Percentiles rank a stretch among this genome's conserved stretches.
Evolutionary conservation across 192 early-diverging fungal species (phyloP).

Genomic region (Entomortierella parvispora): DNA sequence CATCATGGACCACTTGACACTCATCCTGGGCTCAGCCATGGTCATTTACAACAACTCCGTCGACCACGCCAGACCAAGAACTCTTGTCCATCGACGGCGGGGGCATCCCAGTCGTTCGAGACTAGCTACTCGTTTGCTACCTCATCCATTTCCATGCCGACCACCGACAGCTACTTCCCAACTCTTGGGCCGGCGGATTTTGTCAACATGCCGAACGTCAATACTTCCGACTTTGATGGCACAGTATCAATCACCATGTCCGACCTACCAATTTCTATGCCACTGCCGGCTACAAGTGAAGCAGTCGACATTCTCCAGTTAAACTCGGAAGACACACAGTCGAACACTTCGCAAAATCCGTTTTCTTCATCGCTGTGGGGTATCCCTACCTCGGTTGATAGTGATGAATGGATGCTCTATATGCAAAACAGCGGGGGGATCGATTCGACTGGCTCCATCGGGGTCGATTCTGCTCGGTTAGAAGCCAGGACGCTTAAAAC

Average conservation of each 20-base stretch:
- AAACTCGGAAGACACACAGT: slow-evolving; percentile 2
- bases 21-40: slow-evolving; percentile 39
- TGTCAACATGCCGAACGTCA: neutral
- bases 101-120: too few species aligned
- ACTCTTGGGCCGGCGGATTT: neutral
- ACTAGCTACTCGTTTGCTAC: too few species aligned
- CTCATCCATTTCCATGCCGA: neutral
- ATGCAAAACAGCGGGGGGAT: slow-evolving; percentile 35
- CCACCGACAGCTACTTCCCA: slow-evolving; percentile 16
- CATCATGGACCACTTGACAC: slow-evolving; percentile 20
- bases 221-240: neutral
- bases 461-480: neutral
- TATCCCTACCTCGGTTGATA: slow-evolving; percentile 43
- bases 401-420: slow-evolving; percentile 44
- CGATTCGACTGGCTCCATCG: neutral
- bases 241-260: neutral
- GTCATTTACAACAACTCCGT: slow-evolving; percentile 35
- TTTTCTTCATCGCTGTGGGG: slow-evolving; percentile 49
- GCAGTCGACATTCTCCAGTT: neutral
- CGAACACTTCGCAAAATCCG: slow-evolving; percentile 30
- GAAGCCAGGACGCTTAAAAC: neutral
- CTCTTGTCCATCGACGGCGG: slow-evolving; percentile 21
- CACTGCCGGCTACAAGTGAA: slow-evolving; percentile 11
- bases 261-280: slow-evolving; percentile 15
- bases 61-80: slow-evolving; percentile 39